Conservation (phyloP, 2,329 filamentous ascomycete genomes). For the Meredithiella fracta region DNA sequence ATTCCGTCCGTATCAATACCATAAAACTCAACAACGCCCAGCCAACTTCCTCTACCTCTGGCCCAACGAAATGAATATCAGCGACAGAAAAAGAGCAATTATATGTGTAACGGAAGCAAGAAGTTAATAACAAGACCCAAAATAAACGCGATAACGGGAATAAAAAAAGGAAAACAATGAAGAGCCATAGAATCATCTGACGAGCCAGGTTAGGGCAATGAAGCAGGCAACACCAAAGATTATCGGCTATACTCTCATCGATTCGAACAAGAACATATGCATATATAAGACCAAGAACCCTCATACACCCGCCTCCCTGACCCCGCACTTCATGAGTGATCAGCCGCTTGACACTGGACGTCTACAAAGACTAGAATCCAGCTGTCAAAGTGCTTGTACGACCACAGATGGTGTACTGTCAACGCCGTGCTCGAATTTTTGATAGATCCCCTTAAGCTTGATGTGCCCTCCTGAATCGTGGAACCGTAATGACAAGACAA, state of each 20-base stretch:
- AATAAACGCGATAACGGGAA: background rate
- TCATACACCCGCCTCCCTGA: background rate
- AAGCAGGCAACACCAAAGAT: background rate
- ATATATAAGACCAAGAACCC: too few species aligned
- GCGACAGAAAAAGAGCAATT: background rate
- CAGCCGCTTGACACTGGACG: background rate
- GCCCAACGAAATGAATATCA: constrained; percentile 1
- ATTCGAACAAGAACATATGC: too few species aligned
- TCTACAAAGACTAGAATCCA: too few species aligned
- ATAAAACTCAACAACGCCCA: background rate
- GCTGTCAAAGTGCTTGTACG: too few species aligned
- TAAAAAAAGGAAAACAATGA: constrained; percentile 13
- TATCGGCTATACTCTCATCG: too few species aligned
- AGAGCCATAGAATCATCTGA: constrained; percentile 2
- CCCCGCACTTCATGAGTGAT: background rate
- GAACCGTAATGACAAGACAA: constrained; percentile 3
- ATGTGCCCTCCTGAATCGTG: constrained; percentile 1
- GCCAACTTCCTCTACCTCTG: background rate
- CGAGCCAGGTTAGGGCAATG: too few species aligned
- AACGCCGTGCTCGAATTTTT: background rate
- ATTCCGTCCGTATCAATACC: background rate
- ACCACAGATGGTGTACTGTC: too few species aligned
- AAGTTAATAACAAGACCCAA: background rate
- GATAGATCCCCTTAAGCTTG: background rate
- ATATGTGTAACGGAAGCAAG: background rate